These are phyloP conservation scores for Dionaea muscipula DNA, from an alignment of 179 eudicot genomes.

Conservation along the genomic window DNA sequence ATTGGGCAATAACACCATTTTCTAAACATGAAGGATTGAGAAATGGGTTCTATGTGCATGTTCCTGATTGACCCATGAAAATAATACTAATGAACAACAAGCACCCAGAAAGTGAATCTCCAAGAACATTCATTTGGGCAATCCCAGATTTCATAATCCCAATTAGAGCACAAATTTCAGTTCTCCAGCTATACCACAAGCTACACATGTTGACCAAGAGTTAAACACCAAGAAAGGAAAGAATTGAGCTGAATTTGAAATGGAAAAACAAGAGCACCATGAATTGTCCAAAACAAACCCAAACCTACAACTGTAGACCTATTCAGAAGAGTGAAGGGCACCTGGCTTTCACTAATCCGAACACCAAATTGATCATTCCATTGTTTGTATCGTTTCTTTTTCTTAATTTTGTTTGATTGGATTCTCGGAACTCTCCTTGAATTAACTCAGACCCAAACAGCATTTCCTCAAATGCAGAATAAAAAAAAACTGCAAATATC, in stretches of 20 bases:
- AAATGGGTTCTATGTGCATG: not conserved
- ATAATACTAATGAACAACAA: not conserved
- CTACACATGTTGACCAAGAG: slow-evolving; percentile 10
- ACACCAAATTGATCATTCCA: no score
- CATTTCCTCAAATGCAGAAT: no score
- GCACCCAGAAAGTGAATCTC: slow-evolving; percentile 3
- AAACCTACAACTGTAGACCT: slow-evolving; percentile 8
- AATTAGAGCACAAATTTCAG: not conserved
- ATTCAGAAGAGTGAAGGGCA: slow-evolving; percentile 20
- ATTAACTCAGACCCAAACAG: no score
- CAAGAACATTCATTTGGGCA: not conserved
- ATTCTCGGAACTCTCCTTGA: no score
- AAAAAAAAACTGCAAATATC: no score
- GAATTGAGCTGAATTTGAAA: slow-evolving; percentile 3
- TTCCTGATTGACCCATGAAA: slow-evolving; percentile 9
- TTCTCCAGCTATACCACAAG: slow-evolving; percentile 4
- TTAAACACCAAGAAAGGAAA: slow-evolving; percentile 12
- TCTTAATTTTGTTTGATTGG: no score
- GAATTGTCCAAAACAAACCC: slow-evolving; percentile 8
- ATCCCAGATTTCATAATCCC: slow-evolving; percentile 2
- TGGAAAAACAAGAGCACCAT: slow-evolving; percentile 8
- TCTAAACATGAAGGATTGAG: slow-evolving; percentile 10
- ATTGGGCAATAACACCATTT: not conserved
- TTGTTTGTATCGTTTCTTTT: no score
- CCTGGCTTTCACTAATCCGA: slow-evolving; percentile 9